Conservation (phyloP, 1,284 basidiomycete genomes). For the Moesziomyces sp. region DNA sequence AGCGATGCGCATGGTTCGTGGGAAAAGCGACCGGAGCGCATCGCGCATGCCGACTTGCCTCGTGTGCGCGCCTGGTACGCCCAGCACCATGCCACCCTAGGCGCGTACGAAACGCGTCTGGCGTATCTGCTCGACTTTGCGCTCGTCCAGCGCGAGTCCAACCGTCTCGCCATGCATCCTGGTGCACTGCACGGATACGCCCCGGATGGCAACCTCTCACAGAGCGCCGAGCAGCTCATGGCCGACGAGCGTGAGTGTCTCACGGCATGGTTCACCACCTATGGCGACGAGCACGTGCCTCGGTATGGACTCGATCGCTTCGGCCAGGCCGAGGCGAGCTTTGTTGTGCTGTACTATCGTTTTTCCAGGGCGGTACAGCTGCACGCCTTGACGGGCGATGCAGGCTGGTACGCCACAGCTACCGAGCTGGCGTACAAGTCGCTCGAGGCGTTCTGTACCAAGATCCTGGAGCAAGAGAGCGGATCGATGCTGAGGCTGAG, state of each 20-base stretch:
- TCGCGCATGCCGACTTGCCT: conserved; percentile 21
- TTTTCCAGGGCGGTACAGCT: conserved; percentile 21
- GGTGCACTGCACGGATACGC: background rate
- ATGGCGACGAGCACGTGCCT: conserved; percentile 26
- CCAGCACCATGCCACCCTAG: conserved; percentile 16
- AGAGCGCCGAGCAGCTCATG: conserved; percentile 9
- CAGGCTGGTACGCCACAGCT: conserved; percentile 10
- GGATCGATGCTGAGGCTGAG: conserved; percentile 28
- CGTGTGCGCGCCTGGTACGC: conserved; percentile 29
- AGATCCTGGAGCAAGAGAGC: conserved; percentile 24
- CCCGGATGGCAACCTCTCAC: conserved; percentile 5
- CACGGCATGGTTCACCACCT: conserved; percentile 24
- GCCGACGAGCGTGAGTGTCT: conserved; percentile 15
- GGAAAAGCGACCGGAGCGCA: conserved; percentile 14
- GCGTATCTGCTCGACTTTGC: conserved; percentile 40
- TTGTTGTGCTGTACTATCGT: conserved; percentile 11
- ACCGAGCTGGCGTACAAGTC: conserved; percentile 26
- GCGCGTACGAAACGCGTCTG: conserved; percentile 25
- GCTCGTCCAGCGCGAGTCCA: conserved; percentile 16
- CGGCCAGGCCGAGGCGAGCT: conserved; percentile 23
- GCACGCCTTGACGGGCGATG: background rate
- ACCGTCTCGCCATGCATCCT: conserved; percentile 5
- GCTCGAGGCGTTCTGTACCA: conserved; percentile 20
- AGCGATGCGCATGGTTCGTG: conserved; percentile 11
- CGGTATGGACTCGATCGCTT: conserved; percentile 31